These are phyloP conservation scores for Penicillium olsonii DNA, from an alignment of 2,329 filamentous ascomycete genomes.

Conservation along the genomic window DNA sequence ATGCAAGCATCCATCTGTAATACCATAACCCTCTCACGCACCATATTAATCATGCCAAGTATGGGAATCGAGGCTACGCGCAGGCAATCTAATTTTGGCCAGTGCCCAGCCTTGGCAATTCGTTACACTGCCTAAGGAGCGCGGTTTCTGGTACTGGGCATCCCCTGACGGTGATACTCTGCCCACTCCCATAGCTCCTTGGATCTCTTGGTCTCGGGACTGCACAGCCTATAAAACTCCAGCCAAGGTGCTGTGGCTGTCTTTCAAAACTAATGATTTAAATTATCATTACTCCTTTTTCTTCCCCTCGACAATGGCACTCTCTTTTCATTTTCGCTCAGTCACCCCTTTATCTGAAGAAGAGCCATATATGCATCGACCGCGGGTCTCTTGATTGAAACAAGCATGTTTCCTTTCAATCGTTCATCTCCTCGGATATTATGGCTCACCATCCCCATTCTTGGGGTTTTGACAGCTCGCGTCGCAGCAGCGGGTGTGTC, in stretches of 20 bases:
- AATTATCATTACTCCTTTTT: background rate
- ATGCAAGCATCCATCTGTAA: background rate
- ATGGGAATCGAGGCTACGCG: background rate
- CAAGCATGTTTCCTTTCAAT: background rate
- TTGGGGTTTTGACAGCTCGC: background rate
- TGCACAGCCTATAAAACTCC: background rate
- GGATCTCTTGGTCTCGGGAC: background rate
- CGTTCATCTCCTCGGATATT: background rate
- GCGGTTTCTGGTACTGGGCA: background rate
- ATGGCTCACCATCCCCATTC: background rate
- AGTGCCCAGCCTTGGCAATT: background rate
- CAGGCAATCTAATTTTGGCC: background rate
- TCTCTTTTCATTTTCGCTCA: background rate
- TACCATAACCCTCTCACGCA: background rate
- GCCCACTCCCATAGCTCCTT: background rate
- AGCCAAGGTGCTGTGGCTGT: slow-evolving; percentile 1
- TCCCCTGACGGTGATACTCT: background rate
- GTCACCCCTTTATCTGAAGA: background rate
- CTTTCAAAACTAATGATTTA: background rate
- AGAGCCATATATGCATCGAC: background rate
- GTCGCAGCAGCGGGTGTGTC: background rate
- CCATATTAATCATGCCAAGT: background rate
- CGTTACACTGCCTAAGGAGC: background rate
- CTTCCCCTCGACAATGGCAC: no score
- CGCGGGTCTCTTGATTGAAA: background rate